These are phyloP conservation scores for Eutypa lata DNA, from an alignment of 2,329 filamentous ascomycete genomes.

Conservation along the genomic window DNA sequence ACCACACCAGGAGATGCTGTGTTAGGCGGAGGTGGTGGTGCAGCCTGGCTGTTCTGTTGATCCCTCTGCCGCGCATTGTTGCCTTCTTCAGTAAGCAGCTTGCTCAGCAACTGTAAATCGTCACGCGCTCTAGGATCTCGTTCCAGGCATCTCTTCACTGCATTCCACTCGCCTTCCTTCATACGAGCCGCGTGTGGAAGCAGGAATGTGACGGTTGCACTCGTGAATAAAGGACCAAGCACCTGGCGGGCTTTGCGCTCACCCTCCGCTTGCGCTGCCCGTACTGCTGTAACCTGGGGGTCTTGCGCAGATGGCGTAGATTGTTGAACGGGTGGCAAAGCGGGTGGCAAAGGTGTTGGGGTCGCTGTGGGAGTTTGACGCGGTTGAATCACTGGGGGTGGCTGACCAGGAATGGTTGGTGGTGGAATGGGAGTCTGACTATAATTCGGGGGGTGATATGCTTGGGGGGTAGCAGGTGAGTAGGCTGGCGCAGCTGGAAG, in stretches of 20 bases:
- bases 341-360: conserved; percentile 3
- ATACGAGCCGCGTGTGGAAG: conserved; percentile 67
- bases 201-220: conserved; percentile 66
- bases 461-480: conserved; percentile 48
- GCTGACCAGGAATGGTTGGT: conserved; percentile 29
- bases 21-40: conserved; percentile 12
- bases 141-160: conserved; percentile 67
- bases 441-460: conserved; percentile 22
- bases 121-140: conserved; percentile 62
- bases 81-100: conserved; percentile 50
- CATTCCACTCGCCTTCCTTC: conserved; percentile 68
- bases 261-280: conserved; percentile 47
- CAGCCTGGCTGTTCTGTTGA: conserved; percentile 18
- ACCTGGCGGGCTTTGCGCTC: conserved; percentile 59
- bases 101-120: conserved; percentile 56
- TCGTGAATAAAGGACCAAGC: conserved; percentile 59
- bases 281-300: conserved; percentile 33
- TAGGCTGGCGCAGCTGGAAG: conserved; percentile 8
- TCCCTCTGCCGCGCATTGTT: conserved; percentile 20
- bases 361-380: conserved; percentile 11
- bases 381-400: conserved; percentile 17
- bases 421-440: conserved; percentile 31
- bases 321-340: conserved; percentile 5
- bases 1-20: conserved; percentile 25
- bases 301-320: conserved; percentile 28